Evolutionary conservation across 2,329 filamentous ascomycete species (phyloP).

Genomic region (Trichoderma simmonsii): DNA sequence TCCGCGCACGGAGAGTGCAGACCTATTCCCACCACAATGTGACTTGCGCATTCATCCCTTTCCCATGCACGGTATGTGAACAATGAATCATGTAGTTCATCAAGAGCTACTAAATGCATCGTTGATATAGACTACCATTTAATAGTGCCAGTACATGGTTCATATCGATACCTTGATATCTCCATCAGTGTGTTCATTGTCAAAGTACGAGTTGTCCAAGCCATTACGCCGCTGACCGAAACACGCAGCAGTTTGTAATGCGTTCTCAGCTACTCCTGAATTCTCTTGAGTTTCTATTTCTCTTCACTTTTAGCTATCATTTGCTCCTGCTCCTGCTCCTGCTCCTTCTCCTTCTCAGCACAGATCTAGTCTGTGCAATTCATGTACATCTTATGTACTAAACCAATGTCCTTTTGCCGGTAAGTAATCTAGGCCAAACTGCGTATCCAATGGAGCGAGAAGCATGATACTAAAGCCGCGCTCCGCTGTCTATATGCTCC

Average conservation of each 20-base stretch:
- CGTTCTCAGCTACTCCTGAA: not conserved
- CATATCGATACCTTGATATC: not conserved
- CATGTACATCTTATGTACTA: conserved; percentile 3
- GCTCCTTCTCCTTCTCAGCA: not conserved
- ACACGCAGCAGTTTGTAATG: not conserved
- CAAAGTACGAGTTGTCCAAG: not conserved
- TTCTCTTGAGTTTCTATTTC: not conserved
- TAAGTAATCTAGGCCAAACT: conserved; percentile 5
- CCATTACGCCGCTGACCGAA: not conserved
- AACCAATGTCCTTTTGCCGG: not conserved
- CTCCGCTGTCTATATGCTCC: conserved; percentile 38
- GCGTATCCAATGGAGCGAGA: not conserved
- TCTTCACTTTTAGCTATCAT: not conserved
- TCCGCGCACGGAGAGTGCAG: not conserved
- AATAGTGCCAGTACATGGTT: not conserved
- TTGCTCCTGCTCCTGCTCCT: not conserved
- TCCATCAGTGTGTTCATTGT: not conserved
- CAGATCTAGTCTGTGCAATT: not conserved
- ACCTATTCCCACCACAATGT: not conserved
- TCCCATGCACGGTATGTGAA: not conserved
- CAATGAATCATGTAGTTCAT: not conserved
- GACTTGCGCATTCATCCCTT: not conserved
- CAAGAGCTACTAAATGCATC: not conserved
- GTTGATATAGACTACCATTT: not conserved
- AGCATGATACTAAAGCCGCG: not conserved